A percentile compares a stretch with the other conserved stretches of the same genome.
Conservation (phyloP, 352 stramenopile genomes). For the Phytopythium kandeliae region DNA sequence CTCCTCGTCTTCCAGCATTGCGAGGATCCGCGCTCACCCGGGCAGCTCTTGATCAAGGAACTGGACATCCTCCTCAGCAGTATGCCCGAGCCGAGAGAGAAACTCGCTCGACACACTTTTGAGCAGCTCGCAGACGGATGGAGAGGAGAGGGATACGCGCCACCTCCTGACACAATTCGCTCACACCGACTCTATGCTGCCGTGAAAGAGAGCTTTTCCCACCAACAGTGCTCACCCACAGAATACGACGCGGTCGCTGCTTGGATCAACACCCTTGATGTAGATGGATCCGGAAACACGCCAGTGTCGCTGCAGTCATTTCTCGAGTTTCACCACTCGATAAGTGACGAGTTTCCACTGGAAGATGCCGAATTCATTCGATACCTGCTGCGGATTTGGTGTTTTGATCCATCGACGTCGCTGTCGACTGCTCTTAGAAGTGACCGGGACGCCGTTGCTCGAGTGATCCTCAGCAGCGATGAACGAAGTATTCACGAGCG, state of each 20-base stretch:
- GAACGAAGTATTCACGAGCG: conserved; percentile 4
- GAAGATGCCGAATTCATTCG: conserved; percentile 62
- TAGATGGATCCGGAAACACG: not conserved
- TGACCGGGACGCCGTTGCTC: conserved; percentile 4
- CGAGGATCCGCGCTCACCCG: conserved; percentile 12
- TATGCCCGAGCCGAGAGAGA: conserved; percentile 29
- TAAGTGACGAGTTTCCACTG: conserved; percentile 35
- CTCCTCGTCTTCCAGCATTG: conserved; percentile 38
- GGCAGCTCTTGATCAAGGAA: conserved; percentile 18
- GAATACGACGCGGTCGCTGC: conserved; percentile 20
- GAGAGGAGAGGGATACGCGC: conserved; percentile 29
- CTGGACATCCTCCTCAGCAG: conserved; percentile 32
- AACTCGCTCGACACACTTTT: conserved; percentile 40
- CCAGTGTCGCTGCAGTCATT: conserved; percentile 31
- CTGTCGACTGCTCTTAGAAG: not conserved
- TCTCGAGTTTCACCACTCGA: conserved; percentile 34
- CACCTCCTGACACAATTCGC: conserved; percentile 40
- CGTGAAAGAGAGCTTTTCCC: conserved; percentile 38
- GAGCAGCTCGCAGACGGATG: conserved; percentile 47
- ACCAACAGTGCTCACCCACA: conserved; percentile 19
- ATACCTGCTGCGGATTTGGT: conserved; percentile 58
- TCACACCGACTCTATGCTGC: conserved; percentile 37
- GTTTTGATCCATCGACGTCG: conserved; percentile 24
- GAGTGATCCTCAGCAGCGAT: conserved; percentile 20
- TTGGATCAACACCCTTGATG: conserved; percentile 30